Percentiles rank a stretch among this genome's conserved stretches.
phyloP scores from a whole-genome alignment of 768 basidiomycete genomes.

The Nevesoporus exiguus region DNA sequence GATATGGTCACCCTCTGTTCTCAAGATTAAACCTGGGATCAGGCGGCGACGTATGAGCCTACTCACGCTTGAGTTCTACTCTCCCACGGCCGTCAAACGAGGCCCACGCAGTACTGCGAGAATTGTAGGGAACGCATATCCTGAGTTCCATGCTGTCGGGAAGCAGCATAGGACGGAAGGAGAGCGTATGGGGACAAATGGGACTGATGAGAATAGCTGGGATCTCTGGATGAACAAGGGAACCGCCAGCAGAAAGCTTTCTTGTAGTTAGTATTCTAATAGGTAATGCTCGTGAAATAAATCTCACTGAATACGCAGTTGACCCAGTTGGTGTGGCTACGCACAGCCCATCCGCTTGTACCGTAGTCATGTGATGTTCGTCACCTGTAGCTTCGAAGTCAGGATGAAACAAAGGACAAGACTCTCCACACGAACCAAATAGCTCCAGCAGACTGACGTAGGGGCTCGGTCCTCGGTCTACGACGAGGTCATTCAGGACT shows the following conservation, averaged over 20 bases:
- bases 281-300: background rate
- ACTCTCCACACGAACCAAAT: slow-evolving; percentile 64
- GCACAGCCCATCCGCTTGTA: slow-evolving; percentile 95
- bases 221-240: slow-evolving; percentile 96
- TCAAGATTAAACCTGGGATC: slow-evolving; percentile 5
- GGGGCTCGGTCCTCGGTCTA: slow-evolving; percentile 96
- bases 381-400: slow-evolving; percentile 59
- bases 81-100: slow-evolving; percentile 97
- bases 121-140: slow-evolving; percentile 99
- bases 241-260: slow-evolving; percentile 92
- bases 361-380: slow-evolving; percentile 98
- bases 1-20: slow-evolving; percentile 96
- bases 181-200: slow-evolving; percentile 97
- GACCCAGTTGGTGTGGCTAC: slow-evolving; percentile 97
- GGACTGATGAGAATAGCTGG: slow-evolving; percentile 95
- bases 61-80: slow-evolving; percentile 91
- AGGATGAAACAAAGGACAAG: slow-evolving; percentile 1
- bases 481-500: slow-evolving; percentile 93
- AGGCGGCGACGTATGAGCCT: background rate
- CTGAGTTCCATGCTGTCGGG: slow-evolving; percentile 98
- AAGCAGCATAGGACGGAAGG: slow-evolving; percentile 97
- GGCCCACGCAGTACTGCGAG: slow-evolving; percentile 97
- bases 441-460: slow-evolving; percentile 95
- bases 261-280: slow-evolving; percentile 9
- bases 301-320: slow-evolving; percentile 90